Evolutionary conservation across 805 yeast genomes (phyloP), one percentile per base, ranked within the genome.

Genomic region (Candida xiaguanensis): DNA sequence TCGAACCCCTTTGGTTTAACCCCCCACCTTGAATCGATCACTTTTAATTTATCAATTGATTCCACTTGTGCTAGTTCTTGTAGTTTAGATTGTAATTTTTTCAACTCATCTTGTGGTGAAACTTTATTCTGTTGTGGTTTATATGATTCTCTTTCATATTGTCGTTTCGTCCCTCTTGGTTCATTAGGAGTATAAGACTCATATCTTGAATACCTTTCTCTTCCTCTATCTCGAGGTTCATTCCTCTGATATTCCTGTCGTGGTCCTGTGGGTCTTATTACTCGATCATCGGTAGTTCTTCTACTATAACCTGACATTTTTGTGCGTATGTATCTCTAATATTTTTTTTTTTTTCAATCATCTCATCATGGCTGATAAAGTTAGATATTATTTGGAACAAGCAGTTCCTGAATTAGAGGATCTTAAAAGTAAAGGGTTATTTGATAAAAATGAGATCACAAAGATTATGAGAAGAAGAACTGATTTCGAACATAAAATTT

Each of bases 381-480:
- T 66, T 9, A 68, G 83, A 59, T 76, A 72, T 53, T 74, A 68
- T 52, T 56, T 78, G 50, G 83, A 78, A 56, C 80, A 72, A 67
- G 77, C 89, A 4, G 89, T 90, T 54, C 95, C 96, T 0, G 99
- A 93, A 61, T 72, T 93, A 39, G 91, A 90, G 53, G 99, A 91
- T 53, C 74, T 93, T 24, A 80, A 82, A 43, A 77, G 77, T 41
- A 83, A 86, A 53, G 89, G 89, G 3, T 70, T 93, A 4, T 93
- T 93, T 59, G 82, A 80, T 30, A 85, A 85, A 50, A 77, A 76
- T 49, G 99, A 93, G 62, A 79, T 89, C 48, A 80, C 82, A 29
- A 73, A 75, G 68, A 83, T 93, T 39, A 87, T 91, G 88, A 82
- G 93, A 64, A 78, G 89, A 56, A 77, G 99, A 65, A 91, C 97